Conservation (phyloP, 495 filamentous ascomycete species). For the Penicillium silybi region DNA sequence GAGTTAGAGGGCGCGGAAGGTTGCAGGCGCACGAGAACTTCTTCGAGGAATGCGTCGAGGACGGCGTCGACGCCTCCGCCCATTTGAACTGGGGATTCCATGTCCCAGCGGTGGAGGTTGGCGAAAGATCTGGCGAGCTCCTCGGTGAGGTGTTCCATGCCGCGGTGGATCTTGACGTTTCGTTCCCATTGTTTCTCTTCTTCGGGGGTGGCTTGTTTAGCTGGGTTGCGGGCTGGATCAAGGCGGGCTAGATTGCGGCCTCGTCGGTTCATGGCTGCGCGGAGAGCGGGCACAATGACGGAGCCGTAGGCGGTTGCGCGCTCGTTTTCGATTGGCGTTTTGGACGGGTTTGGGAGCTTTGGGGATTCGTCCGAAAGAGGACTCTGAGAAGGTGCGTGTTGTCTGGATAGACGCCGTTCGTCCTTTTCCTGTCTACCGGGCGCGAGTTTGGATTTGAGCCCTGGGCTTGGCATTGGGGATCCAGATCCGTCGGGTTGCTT, state of each 20-base stretch:
- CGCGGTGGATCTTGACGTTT: slow-evolving; percentile 73
- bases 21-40: slow-evolving; percentile 89
- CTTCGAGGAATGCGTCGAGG: slow-evolving; percentile 87
- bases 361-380: slow-evolving; percentile 4
- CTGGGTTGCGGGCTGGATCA: slow-evolving; percentile 15
- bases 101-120: slow-evolving; percentile 85
- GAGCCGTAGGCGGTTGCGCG: slow-evolving; percentile 28
- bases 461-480: slow-evolving; percentile 10
- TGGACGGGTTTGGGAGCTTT: neutral
- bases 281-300: slow-evolving; percentile 86
- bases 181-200: slow-evolving; percentile 40
- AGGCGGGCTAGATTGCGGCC: slow-evolving; percentile 31
- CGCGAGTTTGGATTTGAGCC: slow-evolving; percentile 25
- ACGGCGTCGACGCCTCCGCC: slow-evolving; percentile 81
- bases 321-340: slow-evolving; percentile 10
- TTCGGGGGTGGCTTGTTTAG: slow-evolving; percentile 11
- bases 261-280: slow-evolving; percentile 80
- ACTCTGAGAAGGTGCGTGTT: slow-evolving; percentile 6
- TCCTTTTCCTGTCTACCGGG: slow-evolving; percentile 14
- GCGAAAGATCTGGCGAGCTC: slow-evolving; percentile 73
- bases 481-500: slow-evolving; percentile 6
- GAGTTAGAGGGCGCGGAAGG: slow-evolving; percentile 15
- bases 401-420: neutral
- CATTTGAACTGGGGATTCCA: slow-evolving; percentile 82
- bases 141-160: slow-evolving; percentile 70